Evolutionary conservation across 441 rosid species (phyloP).

Genomic region (Croton laevigatus): DNA sequence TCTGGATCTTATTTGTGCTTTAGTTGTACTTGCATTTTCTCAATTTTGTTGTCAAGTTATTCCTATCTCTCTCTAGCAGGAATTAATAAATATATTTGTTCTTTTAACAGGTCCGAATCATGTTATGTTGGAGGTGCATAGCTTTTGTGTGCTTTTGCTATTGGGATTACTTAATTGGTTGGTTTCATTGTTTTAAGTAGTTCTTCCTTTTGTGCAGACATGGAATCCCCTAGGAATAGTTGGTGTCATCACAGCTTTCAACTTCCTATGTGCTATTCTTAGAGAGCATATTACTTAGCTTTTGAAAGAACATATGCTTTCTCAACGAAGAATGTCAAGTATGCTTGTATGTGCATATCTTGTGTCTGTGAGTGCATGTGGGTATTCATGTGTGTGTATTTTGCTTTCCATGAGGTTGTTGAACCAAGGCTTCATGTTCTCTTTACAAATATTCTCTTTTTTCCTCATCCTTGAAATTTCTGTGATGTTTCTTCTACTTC

Average conservation of each 20-base stretch:
- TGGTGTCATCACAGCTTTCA: constrained; percentile 95
- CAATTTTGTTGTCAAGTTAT: constrained; percentile 7
- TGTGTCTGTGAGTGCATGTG: too few relatives aligned
- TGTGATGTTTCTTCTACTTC: neutral
- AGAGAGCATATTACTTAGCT: constrained; percentile 46
- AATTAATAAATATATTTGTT: constrained; percentile 16
- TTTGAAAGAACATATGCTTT: constrained; percentile 3
- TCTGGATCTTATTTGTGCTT: too few relatives aligned
- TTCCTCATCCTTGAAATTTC: neutral
- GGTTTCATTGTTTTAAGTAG: constrained; percentile 8
- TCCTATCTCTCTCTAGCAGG: neutral
- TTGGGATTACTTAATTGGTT: constrained; percentile 8
- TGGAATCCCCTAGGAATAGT: constrained; percentile 98
- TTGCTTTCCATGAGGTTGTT: neutral
- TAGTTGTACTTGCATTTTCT: constrained; percentile 14
- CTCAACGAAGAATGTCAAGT: neutral
- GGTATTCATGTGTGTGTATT: too few relatives aligned
- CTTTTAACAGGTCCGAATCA: constrained; percentile 83
- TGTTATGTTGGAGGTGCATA: constrained; percentile 84
- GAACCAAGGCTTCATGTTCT: neutral
- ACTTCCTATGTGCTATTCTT: constrained; percentile 96
- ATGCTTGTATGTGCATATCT: too few relatives aligned
- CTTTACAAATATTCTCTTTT: neutral
- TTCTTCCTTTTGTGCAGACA: constrained; percentile 46
- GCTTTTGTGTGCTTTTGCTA: constrained; percentile 18